Evolutionary conservation across 371 early-diverging fungal genomes (phyloP).

Genomic region (Zancudomyces culisetae): DNA sequence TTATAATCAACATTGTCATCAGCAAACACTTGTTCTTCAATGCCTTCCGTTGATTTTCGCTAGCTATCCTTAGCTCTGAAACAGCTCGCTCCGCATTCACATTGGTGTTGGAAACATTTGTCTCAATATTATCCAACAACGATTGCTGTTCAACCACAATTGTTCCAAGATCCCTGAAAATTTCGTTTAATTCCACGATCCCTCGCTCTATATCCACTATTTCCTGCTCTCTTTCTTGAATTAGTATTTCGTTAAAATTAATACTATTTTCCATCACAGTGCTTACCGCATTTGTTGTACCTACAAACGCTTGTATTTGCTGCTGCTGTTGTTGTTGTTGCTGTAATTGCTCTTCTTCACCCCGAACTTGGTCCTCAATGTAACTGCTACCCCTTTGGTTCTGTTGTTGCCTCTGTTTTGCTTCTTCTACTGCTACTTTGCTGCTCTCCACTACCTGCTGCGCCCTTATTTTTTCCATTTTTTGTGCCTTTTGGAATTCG

Average conservation of each 20-base stretch:
- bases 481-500: conserved; percentile 71
- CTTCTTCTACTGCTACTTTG: conserved; percentile 23
- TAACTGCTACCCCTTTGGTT: conserved; percentile 8
- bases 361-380: not conserved
- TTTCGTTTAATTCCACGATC: conserved; percentile 80
- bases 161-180: conserved; percentile 88
- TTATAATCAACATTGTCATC: not conserved
- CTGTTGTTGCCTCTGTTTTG: conserved; percentile 13
- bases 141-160: conserved; percentile 89
- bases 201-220: conserved; percentile 81
- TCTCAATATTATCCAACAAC: conserved; percentile 74
- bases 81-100: conserved; percentile 60
- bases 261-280: conserved; percentile 77
- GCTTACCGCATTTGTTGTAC: too few relatives aligned
- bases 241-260: conserved; percentile 78
- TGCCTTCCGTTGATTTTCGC: conserved; percentile 55
- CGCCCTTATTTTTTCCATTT: conserved; percentile 64
- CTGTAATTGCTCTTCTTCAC: not conserved
- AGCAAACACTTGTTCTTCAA: conserved; percentile 52
- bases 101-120: conserved; percentile 63
- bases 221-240: conserved; percentile 82
- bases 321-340: conserved; percentile 23
- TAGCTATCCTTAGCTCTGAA: conserved; percentile 59
- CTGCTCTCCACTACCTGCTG: conserved; percentile 66
- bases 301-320: conserved; percentile 51